These are phyloP conservation scores for Blastomyces percursus DNA, from an alignment of 2,329 filamentous ascomycete species.

Conservation along the genomic window DNA sequence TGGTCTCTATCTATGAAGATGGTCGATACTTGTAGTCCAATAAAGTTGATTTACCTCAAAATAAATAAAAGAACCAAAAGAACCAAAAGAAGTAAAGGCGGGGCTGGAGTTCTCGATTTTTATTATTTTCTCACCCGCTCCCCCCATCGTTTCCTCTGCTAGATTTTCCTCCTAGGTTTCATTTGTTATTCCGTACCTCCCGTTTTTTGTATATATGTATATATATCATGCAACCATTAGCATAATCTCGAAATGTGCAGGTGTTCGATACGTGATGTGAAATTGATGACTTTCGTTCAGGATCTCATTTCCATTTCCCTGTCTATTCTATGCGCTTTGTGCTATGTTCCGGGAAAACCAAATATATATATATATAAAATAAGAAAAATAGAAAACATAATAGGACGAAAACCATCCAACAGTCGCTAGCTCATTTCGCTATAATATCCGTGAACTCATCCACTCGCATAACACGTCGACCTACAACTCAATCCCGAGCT, in stretches of 20 bases:
- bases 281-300: too few species aligned
- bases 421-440: too few species aligned
- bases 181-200: slow-evolving; percentile 6
- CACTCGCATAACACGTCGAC: too few species aligned
- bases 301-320: not conserved
- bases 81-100: not conserved
- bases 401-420: too few species aligned
- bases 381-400: too few species aligned
- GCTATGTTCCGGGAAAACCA: not conserved
- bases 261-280: not conserved
- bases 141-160: not conserved
- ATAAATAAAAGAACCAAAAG: not conserved
- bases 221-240: slow-evolving; percentile 1
- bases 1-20: slow-evolving; percentile 35
- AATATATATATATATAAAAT: too few species aligned
- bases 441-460: too few species aligned
- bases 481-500: not conserved
- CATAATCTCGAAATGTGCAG: not conserved
- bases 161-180: not conserved
- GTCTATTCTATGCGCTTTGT: not conserved
- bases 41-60: not conserved
- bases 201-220: slow-evolving; percentile 6
- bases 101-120: not conserved
- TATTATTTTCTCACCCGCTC: not conserved
- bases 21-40: slow-evolving; percentile 17